Conservation (phyloP, 2,329 filamentous ascomycete species). For the Fusarium robinianum region DNA sequence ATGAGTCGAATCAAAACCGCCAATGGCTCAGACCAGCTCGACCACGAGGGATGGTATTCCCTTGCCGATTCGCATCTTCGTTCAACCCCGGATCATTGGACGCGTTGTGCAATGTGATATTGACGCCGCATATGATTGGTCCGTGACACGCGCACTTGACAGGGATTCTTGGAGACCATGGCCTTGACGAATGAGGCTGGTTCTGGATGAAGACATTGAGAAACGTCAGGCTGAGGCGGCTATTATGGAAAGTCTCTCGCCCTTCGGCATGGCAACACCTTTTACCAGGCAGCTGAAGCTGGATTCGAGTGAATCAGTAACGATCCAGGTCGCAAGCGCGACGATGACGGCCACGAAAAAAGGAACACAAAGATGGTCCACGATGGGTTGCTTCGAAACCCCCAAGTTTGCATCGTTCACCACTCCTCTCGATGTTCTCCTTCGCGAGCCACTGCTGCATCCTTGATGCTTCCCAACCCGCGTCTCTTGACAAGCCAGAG, state of each 20-base stretch:
- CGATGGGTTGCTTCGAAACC: too few species aligned
- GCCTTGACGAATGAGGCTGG: constrained; percentile 14
- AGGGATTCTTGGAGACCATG: constrained; percentile 21
- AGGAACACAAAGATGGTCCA: too few species aligned
- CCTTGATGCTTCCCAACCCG: not conserved
- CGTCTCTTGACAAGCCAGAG: not conserved
- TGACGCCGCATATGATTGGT: constrained; percentile 31
- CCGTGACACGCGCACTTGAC: constrained; percentile 6
- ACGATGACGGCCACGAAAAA: too few species aligned
- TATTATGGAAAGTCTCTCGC: constrained; percentile 2
- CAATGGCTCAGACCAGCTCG: constrained; percentile 28
- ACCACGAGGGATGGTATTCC: constrained; percentile 29
- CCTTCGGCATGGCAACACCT: constrained; percentile 8
- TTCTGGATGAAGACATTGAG: constrained; percentile 8
- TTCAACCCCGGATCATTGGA: constrained; percentile 20
- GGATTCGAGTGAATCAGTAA: constrained; percentile 19
- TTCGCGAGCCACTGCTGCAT: too few species aligned
- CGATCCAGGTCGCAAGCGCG: not conserved
- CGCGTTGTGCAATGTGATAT: constrained; percentile 33
- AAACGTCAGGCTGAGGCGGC: constrained; percentile 18
- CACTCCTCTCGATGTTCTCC: too few species aligned
- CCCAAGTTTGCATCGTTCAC: too few species aligned
- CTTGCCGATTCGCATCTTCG: constrained; percentile 29
- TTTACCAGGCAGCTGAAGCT: not conserved
- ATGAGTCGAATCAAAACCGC: constrained; percentile 12